Conservation (phyloP, 139 green algal genomes). For the Chlorella sp. region DNA sequence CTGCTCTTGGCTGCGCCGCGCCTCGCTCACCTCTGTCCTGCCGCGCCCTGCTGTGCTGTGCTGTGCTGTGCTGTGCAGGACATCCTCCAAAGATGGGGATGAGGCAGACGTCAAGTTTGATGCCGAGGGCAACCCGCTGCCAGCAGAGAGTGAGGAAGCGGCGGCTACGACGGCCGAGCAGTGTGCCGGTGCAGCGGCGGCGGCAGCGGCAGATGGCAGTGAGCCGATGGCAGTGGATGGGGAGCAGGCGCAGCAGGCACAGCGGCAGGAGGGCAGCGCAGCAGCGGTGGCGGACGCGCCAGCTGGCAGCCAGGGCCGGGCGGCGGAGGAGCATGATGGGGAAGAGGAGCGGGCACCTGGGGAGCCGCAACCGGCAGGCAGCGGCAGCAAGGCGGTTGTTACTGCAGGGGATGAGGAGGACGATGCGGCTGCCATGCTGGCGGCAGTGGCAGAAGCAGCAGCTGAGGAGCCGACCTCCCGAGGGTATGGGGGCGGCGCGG, state of each 20-base stretch:
- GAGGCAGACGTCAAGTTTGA: background rate
- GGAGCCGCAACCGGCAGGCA: background rate
- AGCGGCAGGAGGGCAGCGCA: background rate
- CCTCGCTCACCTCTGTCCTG: no score
- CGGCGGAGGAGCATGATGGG: no score
- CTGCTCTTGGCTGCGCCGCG: background rate
- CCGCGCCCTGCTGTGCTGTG: background rate
- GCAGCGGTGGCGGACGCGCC: background rate
- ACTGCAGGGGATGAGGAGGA: background rate
- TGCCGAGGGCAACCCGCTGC: background rate
- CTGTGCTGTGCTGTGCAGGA: background rate
- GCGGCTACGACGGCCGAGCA: background rate
- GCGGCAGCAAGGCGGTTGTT: background rate
- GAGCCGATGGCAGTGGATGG: background rate
- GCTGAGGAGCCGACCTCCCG: background rate
- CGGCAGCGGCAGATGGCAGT: background rate
- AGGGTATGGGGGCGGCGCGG: background rate
- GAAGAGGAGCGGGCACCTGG: background rate
- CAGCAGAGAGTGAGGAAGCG: background rate
- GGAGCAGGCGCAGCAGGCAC: background rate
- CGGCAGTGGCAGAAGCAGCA: conserved; percentile 18
- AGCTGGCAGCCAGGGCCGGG: no score
- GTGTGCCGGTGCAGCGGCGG: background rate
- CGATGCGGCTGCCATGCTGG: conserved; percentile 12
- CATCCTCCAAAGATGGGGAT: background rate